A percentile compares a stretch with the other conserved stretches of the same genome.
Evolutionary conservation across 106 monocot species (phyloP).

Genomic region (Xerophyta viscosa): DNA sequence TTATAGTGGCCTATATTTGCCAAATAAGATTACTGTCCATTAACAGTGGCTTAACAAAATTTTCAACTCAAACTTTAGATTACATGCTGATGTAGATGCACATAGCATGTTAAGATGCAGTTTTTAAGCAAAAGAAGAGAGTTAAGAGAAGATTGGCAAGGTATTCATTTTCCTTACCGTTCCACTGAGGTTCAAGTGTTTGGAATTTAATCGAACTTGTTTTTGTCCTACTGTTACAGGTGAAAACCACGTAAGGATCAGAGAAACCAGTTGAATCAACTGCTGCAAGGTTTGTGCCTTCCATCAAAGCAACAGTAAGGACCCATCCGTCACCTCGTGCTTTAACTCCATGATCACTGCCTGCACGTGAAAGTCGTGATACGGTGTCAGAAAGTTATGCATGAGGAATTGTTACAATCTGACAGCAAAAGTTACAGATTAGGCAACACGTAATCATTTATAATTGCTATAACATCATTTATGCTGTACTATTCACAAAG

Average conservation of each 20-base stretch:
- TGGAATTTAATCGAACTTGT: slow-evolving; percentile 91
- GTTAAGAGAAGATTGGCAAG: background rate
- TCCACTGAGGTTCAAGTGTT: slow-evolving; percentile 62
- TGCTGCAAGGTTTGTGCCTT: slow-evolving; percentile 43
- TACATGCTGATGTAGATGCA: no score
- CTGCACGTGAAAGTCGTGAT: slow-evolving; percentile 29
- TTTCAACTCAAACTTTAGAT: no score
- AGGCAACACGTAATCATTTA: no score
- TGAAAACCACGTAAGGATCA: slow-evolving; percentile 79
- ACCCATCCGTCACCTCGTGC: slow-evolving; percentile 93
- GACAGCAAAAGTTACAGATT: no score
- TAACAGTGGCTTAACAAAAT: no score
- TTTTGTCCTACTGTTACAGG: slow-evolving; percentile 65
- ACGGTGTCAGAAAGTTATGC: no score
- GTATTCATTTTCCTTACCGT: slow-evolving; percentile 34
- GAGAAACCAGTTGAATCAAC: slow-evolving; percentile 42
- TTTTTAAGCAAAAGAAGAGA: background rate
- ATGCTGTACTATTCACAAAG: no score
- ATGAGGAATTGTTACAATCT: no score
- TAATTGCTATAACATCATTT: no score
- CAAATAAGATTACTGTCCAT: no score
- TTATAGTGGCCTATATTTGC: no score
- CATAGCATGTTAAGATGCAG: no score
- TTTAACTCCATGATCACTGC: slow-evolving; percentile 81
- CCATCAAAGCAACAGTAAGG: slow-evolving; percentile 83